Evolutionary conservation across 306 rosid species (phyloP).

Genomic region (Canavalia ensiformis): DNA sequence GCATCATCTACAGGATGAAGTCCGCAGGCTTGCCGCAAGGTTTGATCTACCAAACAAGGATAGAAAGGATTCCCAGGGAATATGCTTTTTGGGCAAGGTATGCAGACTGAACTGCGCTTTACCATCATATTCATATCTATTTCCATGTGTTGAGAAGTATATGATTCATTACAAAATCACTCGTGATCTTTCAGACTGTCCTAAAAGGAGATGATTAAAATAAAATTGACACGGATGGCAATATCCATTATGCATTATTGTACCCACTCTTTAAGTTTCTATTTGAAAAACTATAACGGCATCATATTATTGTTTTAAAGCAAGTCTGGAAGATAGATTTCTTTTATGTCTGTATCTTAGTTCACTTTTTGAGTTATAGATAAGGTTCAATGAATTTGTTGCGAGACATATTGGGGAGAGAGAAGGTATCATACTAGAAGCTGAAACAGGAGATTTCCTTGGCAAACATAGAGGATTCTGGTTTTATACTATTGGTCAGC

Average conservation of each 20-base stretch:
- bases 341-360: background rate
- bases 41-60: slow-evolving; percentile 90
- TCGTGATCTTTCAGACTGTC: background rate
- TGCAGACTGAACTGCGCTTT: slow-evolving; percentile 11
- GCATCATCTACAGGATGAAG: slow-evolving; percentile 75
- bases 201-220: slow-evolving; percentile 28
- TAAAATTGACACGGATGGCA: background rate
- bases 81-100: slow-evolving; percentile 99
- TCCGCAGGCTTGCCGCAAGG: slow-evolving; percentile 81
- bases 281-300: background rate
- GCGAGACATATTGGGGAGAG: slow-evolving; percentile 88
- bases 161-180: slow-evolving; percentile 10
- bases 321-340: slow-evolving; percentile 36
- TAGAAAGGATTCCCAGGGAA: slow-evolving; percentile 98
- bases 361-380: slow-evolving; percentile 55
- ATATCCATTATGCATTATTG: background rate
- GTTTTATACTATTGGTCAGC: slow-evolving; percentile 97
- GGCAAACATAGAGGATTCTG: slow-evolving; percentile 92
- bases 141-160: slow-evolving; percentile 38
- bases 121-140: background rate
- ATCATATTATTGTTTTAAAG: slow-evolving; percentile 33
- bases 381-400: slow-evolving; percentile 94
- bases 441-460: slow-evolving; percentile 93
- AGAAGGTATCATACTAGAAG: slow-evolving; percentile 94
- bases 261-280: slow-evolving; percentile 19